Percentiles rank a stretch among this genome's conserved stretches.
These are phyloP conservation scores for Heliosperma pusillum DNA, from an alignment of 148 eudicot genomes.

Conservation along the genomic window DNA sequence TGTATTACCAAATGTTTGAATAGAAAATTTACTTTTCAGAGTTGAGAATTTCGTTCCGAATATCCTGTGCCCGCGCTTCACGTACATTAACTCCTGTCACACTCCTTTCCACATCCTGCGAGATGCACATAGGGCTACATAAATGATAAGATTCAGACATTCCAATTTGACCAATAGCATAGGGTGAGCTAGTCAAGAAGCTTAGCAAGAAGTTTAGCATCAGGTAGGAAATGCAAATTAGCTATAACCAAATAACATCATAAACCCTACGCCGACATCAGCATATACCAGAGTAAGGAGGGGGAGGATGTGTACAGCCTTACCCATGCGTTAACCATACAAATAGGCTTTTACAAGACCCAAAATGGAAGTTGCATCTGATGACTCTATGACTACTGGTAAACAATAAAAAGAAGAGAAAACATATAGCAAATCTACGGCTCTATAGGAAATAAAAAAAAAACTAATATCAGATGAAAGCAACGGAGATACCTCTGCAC, in stretches of 20 bases:
- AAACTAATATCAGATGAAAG: background rate
- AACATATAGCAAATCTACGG: too few relatives aligned
- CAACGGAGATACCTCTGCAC: constrained; percentile 67
- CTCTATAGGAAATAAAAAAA: too few relatives aligned
- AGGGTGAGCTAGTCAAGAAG: background rate
- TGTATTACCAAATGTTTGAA: background rate
- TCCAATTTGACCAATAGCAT: background rate
- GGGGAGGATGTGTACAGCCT: background rate
- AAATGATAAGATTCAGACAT: background rate
- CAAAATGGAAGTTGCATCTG: background rate
- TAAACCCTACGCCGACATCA: background rate
- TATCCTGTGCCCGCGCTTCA: constrained; percentile 92
- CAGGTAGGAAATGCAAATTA: background rate
- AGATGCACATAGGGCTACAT: background rate
- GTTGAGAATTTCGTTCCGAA: constrained; percentile 84
- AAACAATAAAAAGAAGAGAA: background rate
- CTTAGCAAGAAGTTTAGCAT: background rate
- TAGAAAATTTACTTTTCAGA: constrained; percentile 64
- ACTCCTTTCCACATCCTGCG: constrained; percentile 88
- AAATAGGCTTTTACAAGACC: background rate
- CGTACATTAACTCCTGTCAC: constrained; percentile 79
- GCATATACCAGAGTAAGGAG: background rate
- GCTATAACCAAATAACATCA: background rate
- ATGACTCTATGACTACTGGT: background rate
- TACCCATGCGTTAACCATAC: background rate